Base-by-base conservation (phyloP, 257 asterid genomes). In the Solanum rostratum region DNA sequence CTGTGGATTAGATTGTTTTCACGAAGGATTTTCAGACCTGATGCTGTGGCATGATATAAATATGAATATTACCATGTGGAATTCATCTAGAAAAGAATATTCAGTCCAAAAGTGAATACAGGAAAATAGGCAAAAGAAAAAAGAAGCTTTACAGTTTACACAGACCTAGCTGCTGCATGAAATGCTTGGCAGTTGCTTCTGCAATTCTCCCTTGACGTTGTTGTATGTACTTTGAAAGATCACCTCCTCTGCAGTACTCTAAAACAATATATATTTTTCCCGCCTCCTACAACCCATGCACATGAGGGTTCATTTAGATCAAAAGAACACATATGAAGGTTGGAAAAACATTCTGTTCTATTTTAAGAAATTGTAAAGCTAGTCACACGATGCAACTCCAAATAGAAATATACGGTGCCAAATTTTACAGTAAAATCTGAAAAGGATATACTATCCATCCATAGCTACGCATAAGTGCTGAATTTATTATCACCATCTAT, bases 191-290 rank as follows among this genome's bases (percentile, higher is more conserved):
- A 79, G 95, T 91, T 85, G 93, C 93, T 90, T 95, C 99, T 43
- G 95, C 88, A 65, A 96, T 91, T 90, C 88, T 91, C 85, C 98
- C 97, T 84, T 90, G 94, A 41, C 86, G 92, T 85, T 86, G 88
- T 81, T 94, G 98, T 78, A 96, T 89, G 87, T 89, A 93, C 85
- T 88, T 87, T 0, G 97, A 95, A 57, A 96, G 97, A 86, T 96
- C 99, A 84, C 99, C 99, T 59, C 99, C 99, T 91, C 89, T 92
- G 91, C 99, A 95, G 90, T 88, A 94, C 90, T 96, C 98, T 90
- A 96, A 88, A 87, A 96, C 87, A 85, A 96, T 93, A 88, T 93
- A 95, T 59, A 96, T 91, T 85, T 92, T 95, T 80, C 97, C 98
- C 55, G 94, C 78, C 85, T 96, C 99, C 99, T 96, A 87, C 20